A percentile compares a stretch with the other conserved stretches of the same genome.
Evolutionary conservation across 2,329 filamentous ascomycete species (phyloP).

Genomic region (Neocatenulostroma microsporum): DNA sequence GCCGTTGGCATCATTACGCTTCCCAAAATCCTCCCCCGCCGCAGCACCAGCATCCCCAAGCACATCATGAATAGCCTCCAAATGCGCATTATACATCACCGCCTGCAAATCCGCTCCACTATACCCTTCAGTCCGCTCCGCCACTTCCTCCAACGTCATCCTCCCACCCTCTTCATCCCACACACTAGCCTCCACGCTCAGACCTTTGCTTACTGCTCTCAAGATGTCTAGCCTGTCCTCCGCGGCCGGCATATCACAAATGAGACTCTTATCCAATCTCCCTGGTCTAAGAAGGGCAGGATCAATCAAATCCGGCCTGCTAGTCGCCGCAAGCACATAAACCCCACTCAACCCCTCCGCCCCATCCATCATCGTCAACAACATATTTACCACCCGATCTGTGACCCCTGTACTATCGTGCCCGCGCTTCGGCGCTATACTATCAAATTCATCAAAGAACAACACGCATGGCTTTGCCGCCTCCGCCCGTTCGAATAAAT

Average conservation of each 20-base stretch:
- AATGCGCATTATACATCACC: slow-evolving; percentile 88
- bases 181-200: slow-evolving; percentile 62
- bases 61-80: slow-evolving; percentile 93
- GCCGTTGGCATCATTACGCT: slow-evolving; percentile 21
- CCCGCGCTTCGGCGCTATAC: slow-evolving; percentile 91
- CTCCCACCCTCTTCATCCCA: slow-evolving; percentile 35
- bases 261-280: slow-evolving; percentile 81
- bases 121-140: slow-evolving; percentile 74
- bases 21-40: slow-evolving; percentile 24
- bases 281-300: slow-evolving; percentile 86
- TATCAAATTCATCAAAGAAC: slow-evolving; percentile 99
- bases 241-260: slow-evolving; percentile 78
- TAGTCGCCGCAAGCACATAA: slow-evolving; percentile 92
- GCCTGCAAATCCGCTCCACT: slow-evolving; percentile 93
- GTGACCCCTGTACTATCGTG: slow-evolving; percentile 98
- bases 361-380: slow-evolving; percentile 97
- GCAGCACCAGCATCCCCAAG: slow-evolving; percentile 46
- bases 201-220: slow-evolving; percentile 69
- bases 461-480: slow-evolving; percentile 88
- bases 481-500: slow-evolving; percentile 85
- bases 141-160: slow-evolving; percentile 58
- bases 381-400: slow-evolving; percentile 94
- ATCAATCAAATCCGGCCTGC: slow-evolving; percentile 88
- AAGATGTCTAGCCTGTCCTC: slow-evolving; percentile 86
- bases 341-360: slow-evolving; percentile 91